Conservation (phyloP, 2,329 filamentous ascomycete species). For the Fusarium brevicatenulatum region DNA sequence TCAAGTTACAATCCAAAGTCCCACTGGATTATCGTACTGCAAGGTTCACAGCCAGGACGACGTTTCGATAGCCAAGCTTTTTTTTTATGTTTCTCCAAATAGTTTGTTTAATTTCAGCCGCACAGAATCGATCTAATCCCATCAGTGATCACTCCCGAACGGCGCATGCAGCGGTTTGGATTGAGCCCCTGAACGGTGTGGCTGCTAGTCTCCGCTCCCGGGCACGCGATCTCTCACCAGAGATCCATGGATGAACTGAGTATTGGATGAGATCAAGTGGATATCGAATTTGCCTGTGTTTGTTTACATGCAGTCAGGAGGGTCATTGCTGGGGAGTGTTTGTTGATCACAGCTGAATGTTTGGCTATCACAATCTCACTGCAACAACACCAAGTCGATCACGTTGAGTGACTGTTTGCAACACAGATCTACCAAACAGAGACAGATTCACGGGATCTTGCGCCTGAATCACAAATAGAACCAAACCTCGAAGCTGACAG, state of each 20-base stretch:
- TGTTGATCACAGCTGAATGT: background rate
- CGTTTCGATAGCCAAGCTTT: constrained; percentile 11
- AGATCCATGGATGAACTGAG: background rate
- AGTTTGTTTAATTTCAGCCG: constrained; percentile 3
- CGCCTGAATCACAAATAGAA: background rate
- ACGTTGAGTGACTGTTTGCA: background rate
- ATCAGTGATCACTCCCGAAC: background rate
- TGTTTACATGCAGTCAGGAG: constrained; percentile 1
- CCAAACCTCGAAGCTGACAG: background rate
- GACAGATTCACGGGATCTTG: background rate
- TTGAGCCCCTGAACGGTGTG: constrained; percentile 40
- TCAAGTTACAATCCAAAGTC: constrained; percentile 23
- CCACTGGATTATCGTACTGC: constrained; percentile 3
- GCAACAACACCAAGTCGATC: background rate
- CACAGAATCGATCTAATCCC: background rate
- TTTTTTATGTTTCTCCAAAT: constrained; percentile 2
- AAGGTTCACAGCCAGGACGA: background rate
- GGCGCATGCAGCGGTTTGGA: constrained; percentile 5
- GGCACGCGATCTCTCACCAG: constrained; percentile 20
- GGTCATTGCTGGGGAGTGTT: background rate
- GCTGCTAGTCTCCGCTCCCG: constrained; percentile 28
- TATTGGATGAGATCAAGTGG: constrained; percentile 25
- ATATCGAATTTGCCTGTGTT: constrained; percentile 17
- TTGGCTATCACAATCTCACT: background rate
- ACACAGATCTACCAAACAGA: background rate